Evolutionary conservation across 2,329 filamentous ascomycete species (phyloP).

Genomic region (Trichoderma aggressivum): DNA sequence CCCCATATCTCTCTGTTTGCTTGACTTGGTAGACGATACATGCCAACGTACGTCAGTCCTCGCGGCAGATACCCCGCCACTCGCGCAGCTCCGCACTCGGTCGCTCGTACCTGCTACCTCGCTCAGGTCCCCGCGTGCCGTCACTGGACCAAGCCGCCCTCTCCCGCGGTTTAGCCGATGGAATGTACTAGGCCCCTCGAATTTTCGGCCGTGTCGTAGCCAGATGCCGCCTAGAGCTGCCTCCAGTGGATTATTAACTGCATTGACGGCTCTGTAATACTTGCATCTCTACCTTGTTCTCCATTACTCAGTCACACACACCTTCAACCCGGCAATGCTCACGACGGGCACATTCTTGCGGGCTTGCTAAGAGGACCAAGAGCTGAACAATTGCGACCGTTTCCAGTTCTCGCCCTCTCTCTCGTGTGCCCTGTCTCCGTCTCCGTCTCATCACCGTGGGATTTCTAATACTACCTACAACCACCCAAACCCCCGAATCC

Average conservation of each 20-base stretch:
- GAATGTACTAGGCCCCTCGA: slow-evolving; percentile 31
- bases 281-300: not conserved
- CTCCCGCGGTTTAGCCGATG: slow-evolving; percentile 29
- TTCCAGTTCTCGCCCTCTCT: not conserved
- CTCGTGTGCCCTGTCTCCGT: not conserved
- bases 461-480: not conserved
- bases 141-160: not conserved
- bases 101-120: not conserved
- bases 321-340: slow-evolving; percentile 30
- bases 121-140: not conserved
- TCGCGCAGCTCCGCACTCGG: not conserved
- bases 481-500: not conserved
- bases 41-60: not conserved
- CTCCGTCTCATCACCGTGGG: not conserved
- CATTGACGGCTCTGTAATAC: not conserved
- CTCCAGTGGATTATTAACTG: slow-evolving; percentile 10
- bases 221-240: slow-evolving; percentile 26
- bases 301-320: slow-evolving; percentile 25
- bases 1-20: not conserved
- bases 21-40: not conserved
- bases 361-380: slow-evolving; percentile 11
- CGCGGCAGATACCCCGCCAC: not conserved
- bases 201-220: slow-evolving; percentile 31
- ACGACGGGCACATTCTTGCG: slow-evolving; percentile 21
- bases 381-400: not conserved